Evolutionary conservation across 2,329 filamentous ascomycete genomes (phyloP), one percentile per base, ranked within the genome.

Genomic region (Beauveria australis): DNA sequence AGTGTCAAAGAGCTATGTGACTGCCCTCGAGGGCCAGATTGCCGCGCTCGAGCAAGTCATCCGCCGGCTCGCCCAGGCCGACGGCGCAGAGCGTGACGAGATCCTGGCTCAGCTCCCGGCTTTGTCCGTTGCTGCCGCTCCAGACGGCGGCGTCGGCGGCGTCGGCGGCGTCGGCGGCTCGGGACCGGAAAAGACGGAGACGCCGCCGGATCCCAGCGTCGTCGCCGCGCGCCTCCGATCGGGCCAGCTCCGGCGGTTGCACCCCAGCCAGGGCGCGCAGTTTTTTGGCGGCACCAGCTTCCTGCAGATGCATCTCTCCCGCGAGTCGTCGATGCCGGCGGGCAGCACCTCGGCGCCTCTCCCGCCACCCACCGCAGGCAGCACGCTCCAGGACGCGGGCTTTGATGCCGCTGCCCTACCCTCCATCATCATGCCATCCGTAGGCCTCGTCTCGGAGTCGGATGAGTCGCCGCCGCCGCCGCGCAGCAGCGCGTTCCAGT

Each of bases 261-360:
- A 73, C 53, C 71, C 72, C 44, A 74, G 75, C 19, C 75, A 73
- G 44, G 71, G 74, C 6, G 69, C 75, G 3, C 76, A 79, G 61
- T 80, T 79, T 67, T 81, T 78, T 66, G 78, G 78, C 8, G 73
- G 76, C 18, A 79, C 78, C 18, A 79, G 78, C 63, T 72, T 78
- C 19, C 77, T 79, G 61, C 76, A 77, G 62, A 72, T 74, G 48
- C 71, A 72, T 54, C 67, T 69, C 60, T 73, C 66, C 24, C 66
- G 67, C 40, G 69, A 68, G 46, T 69, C 64, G 30, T 66, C 69
- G 22, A 26, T 67, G 28, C 64, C 65, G 40, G n/a, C 60, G 33
- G 33, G 33, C 55, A 47, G 63, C 63, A 37, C 44, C 52, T 63
- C 56, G 49, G 57, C 52, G 9, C 63, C 57, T 48, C n/a, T 53